Evolutionary conservation across 1,284 basidiomycete species (phyloP).

Genomic region (Thelephora terrestris): DNA sequence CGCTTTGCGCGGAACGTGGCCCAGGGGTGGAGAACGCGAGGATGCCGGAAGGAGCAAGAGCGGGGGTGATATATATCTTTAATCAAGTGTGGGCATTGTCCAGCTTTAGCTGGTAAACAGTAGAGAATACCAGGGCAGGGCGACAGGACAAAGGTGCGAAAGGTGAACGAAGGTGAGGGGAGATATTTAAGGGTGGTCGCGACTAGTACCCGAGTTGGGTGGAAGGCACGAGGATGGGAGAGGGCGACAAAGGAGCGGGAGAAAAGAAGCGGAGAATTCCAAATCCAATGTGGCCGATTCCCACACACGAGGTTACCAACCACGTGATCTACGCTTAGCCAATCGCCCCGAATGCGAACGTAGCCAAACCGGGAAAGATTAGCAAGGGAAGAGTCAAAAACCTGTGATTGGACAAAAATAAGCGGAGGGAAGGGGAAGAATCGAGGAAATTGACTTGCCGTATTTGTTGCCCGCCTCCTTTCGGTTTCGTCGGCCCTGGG

Average conservation of each 20-base stretch:
- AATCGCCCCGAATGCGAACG: too few relatives aligned
- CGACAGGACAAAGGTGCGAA: background rate
- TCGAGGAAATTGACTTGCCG: constrained; percentile 32
- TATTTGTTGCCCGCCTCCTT: constrained; percentile 85
- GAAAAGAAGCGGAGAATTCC: too few relatives aligned
- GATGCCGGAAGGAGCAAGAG: background rate
- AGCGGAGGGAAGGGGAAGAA: background rate
- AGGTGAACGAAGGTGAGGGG: too few relatives aligned
- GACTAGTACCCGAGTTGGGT: too few relatives aligned
- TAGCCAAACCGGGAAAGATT: too few relatives aligned
- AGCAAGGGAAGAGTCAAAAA: constrained; percentile 6
- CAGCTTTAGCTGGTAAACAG: background rate
- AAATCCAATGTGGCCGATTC: too few relatives aligned
- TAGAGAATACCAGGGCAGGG: background rate
- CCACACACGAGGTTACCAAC: too few relatives aligned
- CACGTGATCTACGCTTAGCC: too few relatives aligned
- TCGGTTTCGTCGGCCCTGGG: constrained; percentile 66
- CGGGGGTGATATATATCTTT: too few relatives aligned
- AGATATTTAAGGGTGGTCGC: background rate
- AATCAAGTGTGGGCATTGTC: background rate
- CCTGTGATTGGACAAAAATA: constrained; percentile 7
- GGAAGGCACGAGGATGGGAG: background rate
- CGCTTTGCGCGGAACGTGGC: background rate
- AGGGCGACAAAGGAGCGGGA: background rate
- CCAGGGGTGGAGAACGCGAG: background rate